Conservation (phyloP, 73 alveolate species). For the Paramecium caudatum region DNA sequence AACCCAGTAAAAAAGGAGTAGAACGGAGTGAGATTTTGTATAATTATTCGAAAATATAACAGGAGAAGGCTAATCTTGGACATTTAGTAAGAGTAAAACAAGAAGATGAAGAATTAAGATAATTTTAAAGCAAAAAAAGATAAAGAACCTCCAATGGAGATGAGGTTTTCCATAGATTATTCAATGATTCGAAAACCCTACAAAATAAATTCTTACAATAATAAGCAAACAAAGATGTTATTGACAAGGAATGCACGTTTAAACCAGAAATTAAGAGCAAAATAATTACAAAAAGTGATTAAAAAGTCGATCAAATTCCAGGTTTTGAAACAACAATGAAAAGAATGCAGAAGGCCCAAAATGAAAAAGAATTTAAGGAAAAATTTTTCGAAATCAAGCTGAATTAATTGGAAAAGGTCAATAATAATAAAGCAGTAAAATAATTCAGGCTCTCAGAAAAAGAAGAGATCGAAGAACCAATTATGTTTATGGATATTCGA, state of each 20-base stretch:
- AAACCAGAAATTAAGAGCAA: constrained; percentile 28
- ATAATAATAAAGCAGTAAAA: not conserved
- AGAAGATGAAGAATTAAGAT: not conserved
- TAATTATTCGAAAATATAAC: not conserved
- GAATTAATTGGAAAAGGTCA: constrained; percentile 15
- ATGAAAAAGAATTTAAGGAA: constrained; percentile 54
- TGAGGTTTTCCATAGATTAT: not conserved
- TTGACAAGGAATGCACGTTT: constrained; percentile 53
- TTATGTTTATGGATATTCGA: constrained; percentile 68
- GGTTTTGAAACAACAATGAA: constrained; percentile 55
- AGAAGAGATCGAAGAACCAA: constrained; percentile 63
- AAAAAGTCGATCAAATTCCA: constrained; percentile 42
- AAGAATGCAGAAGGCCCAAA: constrained; percentile 70
- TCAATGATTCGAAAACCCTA: not conserved
- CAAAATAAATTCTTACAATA: not conserved
- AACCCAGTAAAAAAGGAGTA: not conserved
- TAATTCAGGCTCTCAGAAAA: constrained; percentile 38
- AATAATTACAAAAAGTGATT: constrained; percentile 1
- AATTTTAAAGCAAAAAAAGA: not conserved
- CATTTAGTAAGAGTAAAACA: not conserved
- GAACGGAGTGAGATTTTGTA: constrained; percentile 39
- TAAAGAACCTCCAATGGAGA: not conserved
- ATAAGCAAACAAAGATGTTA: not conserved
- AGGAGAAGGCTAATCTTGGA: not conserved
- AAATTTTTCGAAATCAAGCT: constrained; percentile 63